Conservation (phyloP, 2,329 filamentous ascomycete genomes). For the Penicillium sp. region DNA sequence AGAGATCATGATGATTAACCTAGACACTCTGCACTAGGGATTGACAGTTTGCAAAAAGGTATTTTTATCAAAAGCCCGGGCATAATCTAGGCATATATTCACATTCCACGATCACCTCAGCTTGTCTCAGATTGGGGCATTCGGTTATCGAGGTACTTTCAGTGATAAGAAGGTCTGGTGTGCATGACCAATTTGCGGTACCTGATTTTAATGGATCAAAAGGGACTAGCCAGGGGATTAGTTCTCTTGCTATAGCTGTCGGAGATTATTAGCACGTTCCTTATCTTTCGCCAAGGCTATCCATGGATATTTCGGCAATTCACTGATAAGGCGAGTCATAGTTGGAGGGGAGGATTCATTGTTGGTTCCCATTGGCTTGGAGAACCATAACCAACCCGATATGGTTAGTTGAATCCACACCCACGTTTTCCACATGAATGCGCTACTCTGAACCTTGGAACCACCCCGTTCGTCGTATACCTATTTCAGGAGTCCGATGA, state of each 20-base stretch:
- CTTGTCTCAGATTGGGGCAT: background rate
- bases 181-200: background rate
- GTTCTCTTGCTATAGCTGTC: background rate
- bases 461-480: background rate
- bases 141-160: background rate
- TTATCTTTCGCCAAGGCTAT: background rate
- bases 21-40: background rate
- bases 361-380: background rate
- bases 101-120: background rate
- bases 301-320: background rate
- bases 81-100: background rate
- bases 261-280: background rate
- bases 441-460: background rate
- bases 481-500: background rate
- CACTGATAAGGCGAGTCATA: background rate
- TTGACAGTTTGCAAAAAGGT: background rate
- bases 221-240: background rate
- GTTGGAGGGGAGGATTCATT: background rate
- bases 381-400: background rate
- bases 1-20: background rate
- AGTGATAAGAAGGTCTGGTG: background rate
- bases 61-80: background rate
- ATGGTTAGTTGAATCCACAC: background rate
- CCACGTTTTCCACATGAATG: background rate
- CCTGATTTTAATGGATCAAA: background rate